Percentiles rank a stretch among this genome's conserved stretches.
Conservation (phyloP, 83 land plant species). For the Picea engelmannii region DNA sequence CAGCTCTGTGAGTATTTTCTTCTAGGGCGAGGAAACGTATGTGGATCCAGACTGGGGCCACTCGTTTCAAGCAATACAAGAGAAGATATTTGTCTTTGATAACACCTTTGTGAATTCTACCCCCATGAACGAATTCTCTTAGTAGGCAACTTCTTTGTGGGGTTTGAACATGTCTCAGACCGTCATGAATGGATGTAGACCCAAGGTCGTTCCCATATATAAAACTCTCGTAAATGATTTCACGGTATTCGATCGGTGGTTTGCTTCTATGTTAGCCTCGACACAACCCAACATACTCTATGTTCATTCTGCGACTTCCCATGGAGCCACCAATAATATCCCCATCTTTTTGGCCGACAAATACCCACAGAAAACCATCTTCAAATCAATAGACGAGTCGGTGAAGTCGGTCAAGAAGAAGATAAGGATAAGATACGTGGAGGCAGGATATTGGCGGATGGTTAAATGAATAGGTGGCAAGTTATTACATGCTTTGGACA, state of each 20-base stretch:
- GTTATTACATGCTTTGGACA: too few relatives aligned
- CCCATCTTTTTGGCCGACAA: constrained; percentile 55
- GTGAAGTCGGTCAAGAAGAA: constrained; percentile 3
- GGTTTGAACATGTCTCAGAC: not conserved
- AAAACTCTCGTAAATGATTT: constrained; percentile 27
- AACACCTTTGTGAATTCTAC: constrained; percentile 23
- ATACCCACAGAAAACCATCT: constrained; percentile 78
- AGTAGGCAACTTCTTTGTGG: constrained; percentile 59
- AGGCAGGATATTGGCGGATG: too few relatives aligned
- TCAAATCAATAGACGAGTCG: constrained; percentile 65
- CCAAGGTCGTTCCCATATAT: constrained; percentile 79
- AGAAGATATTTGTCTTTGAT: constrained; percentile 35
- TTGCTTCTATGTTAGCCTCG: constrained; percentile 73
- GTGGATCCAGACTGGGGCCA: constrained; percentile 46
- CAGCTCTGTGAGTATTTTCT: constrained; percentile 9
- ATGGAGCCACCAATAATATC: constrained; percentile 69
- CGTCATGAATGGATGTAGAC: constrained; percentile 88
- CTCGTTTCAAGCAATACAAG: constrained; percentile 33
- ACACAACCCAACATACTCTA: too few relatives aligned
- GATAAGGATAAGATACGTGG: too few relatives aligned
- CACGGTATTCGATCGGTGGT: constrained; percentile 78
- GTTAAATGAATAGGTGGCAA: too few relatives aligned
- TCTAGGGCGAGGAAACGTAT: constrained; percentile 13
- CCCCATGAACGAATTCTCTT: constrained; percentile 80
- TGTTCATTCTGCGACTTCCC: constrained; percentile 59